phyloP scores from a whole-genome alignment of 345 rosid species.

The Geranium rotundifolium region DNA sequence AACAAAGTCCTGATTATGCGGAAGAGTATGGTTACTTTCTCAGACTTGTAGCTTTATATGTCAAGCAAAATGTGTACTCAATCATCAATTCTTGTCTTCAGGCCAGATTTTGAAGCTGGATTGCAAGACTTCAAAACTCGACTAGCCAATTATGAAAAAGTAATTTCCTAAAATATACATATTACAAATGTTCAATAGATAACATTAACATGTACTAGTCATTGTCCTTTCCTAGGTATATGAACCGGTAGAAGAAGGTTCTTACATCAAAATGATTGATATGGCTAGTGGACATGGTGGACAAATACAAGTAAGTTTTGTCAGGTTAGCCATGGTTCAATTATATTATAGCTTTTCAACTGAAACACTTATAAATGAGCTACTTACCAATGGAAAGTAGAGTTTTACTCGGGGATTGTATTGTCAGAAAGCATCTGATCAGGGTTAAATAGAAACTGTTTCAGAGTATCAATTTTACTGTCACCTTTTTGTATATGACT shows the following conservation, averaged over 20 bases:
- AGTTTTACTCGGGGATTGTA: no score
- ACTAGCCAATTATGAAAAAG: slow-evolving; percentile 82
- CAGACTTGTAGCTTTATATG: slow-evolving; percentile 11
- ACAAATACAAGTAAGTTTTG: slow-evolving; percentile 67
- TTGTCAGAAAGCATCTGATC: no score
- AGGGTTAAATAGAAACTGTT: no score
- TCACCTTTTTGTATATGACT: neutral
- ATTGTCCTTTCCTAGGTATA: slow-evolving; percentile 53
- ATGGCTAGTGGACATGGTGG: slow-evolving; percentile 97
- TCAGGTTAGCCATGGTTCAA: neutral
- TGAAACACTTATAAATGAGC: no score
- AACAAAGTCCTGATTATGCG: slow-evolving; percentile 97
- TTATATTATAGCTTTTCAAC: neutral
- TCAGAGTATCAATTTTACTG: neutral
- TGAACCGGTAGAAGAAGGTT: slow-evolving; percentile 99
- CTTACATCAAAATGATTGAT: slow-evolving; percentile 98
- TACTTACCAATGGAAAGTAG: no score
- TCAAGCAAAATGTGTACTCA: slow-evolving; percentile 12
- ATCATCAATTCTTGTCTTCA: slow-evolving; percentile 26
- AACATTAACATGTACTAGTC: slow-evolving; percentile 5
- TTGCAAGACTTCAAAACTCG: slow-evolving; percentile 74
- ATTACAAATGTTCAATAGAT: slow-evolving; percentile 8
- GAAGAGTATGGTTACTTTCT: slow-evolving; percentile 63
- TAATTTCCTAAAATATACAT: slow-evolving; percentile 17
- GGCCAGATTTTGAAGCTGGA: slow-evolving; percentile 93